Evolutionary conservation across 2,329 filamentous ascomycete species (phyloP).

Genomic region (Penicillium sumatraense): DNA sequence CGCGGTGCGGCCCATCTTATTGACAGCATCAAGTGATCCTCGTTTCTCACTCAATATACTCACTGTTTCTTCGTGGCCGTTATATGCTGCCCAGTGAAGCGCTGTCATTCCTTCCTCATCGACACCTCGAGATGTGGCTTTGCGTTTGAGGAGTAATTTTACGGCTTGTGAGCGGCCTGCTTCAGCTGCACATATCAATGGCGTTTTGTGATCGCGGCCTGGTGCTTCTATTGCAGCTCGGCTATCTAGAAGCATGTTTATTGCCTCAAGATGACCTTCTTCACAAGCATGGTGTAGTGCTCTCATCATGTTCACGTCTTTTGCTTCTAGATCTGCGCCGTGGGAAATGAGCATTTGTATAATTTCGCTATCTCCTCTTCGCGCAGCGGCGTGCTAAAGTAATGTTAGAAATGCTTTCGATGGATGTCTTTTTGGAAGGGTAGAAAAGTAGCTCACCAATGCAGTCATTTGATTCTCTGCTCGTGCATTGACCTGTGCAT

Average conservation of each 20-base stretch:
- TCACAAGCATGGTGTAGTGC: slow-evolving; percentile 43
- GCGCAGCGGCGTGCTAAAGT: slow-evolving; percentile 36
- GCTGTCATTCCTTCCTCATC: slow-evolving; percentile 44
- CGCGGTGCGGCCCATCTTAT: slow-evolving; percentile 37
- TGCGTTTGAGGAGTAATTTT: slow-evolving; percentile 37
- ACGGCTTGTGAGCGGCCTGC: slow-evolving; percentile 33
- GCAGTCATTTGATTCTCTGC: slow-evolving; percentile 39
- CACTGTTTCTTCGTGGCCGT: slow-evolving; percentile 44
- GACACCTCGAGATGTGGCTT: slow-evolving; percentile 30
- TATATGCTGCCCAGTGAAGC: slow-evolving; percentile 45
- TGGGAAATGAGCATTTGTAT: slow-evolving; percentile 36
- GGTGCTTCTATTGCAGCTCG: slow-evolving; percentile 38
- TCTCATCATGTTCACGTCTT: slow-evolving; percentile 41
- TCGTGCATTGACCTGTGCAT: slow-evolving; percentile 41
- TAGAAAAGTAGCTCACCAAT: no score
- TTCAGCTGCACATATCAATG: slow-evolving; percentile 42
- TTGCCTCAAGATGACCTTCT: slow-evolving; percentile 31
- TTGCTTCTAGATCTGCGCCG: slow-evolving; percentile 42
- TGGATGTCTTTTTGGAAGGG: no score
- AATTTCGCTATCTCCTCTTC: slow-evolving; percentile 38
- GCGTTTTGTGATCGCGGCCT: slow-evolving; percentile 39
- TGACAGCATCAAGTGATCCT: slow-evolving; percentile 30
- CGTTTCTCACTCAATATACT: slow-evolving; percentile 37
- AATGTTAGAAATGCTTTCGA: not conserved
- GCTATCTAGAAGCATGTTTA: slow-evolving; percentile 35